These are phyloP conservation scores for Cladosporium sp. DNA, from an alignment of 2,329 filamentous ascomycete species.

Conservation along the genomic window DNA sequence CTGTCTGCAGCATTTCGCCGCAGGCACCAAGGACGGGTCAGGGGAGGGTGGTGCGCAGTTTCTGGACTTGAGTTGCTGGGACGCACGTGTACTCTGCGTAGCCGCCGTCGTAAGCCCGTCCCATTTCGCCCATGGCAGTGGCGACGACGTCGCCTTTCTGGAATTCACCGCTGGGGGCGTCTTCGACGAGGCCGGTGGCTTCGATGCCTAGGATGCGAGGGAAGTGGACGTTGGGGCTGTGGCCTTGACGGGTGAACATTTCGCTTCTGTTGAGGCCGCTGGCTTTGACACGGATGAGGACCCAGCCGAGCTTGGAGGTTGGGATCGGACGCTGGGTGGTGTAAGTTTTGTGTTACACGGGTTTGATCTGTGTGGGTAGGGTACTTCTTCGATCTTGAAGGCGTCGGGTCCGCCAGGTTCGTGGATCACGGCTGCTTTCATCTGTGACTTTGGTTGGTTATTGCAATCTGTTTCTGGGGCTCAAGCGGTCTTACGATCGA, in stretches of 20 bases:
- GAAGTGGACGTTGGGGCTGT: constrained; percentile 43
- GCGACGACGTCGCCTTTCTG: constrained; percentile 44
- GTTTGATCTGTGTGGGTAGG: not conserved
- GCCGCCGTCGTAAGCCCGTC: constrained; percentile 49
- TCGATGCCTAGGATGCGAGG: constrained; percentile 52
- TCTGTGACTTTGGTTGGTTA: constrained; percentile 29
- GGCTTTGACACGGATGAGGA: constrained; percentile 46
- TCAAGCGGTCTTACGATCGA: not conserved
- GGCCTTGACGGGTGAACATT: constrained; percentile 49
- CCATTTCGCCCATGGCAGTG: constrained; percentile 52
- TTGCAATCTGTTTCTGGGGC: not conserved
- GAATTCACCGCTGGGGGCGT: constrained; percentile 41
- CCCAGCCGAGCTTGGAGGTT: constrained; percentile 38
- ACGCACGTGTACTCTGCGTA: constrained; percentile 52
- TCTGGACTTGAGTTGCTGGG: constrained; percentile 43
- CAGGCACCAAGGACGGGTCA: constrained; percentile 50
- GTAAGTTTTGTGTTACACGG: constrained; percentile 28
- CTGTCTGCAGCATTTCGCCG: constrained; percentile 55
- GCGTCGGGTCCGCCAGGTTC: constrained; percentile 42
- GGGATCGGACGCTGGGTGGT: constrained; percentile 43
- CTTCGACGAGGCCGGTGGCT: constrained; percentile 44
- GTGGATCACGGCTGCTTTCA: constrained; percentile 49
- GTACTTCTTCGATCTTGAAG: constrained; percentile 38
- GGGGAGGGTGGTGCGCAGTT: constrained; percentile 38
- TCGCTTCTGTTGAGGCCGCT: constrained; percentile 52